A percentile compares a stretch with the other conserved stretches of the same genome.
Evolutionary conservation across 75 land plant species (phyloP).

Genomic region (Adiantum capillusveneris): DNA sequence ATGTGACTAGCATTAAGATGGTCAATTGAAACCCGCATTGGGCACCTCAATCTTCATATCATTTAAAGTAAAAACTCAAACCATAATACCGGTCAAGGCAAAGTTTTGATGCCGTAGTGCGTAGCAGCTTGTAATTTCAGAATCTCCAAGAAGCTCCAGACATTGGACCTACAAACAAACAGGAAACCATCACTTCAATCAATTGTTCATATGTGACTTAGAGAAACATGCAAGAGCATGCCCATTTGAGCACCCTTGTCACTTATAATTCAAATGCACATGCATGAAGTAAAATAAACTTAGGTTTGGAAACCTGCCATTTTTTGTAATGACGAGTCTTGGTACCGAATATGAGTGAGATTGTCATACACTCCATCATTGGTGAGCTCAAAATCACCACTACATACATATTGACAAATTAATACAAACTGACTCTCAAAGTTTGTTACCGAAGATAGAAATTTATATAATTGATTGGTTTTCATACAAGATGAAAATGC

Average conservation of each 20-base stretch:
- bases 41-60: too few species aligned
- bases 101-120: slow-evolving; percentile 56
- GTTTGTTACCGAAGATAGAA: too few species aligned
- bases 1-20: background rate
- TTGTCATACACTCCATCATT: slow-evolving; percentile 92
- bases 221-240: too few species aligned
- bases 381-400: slow-evolving; percentile 82
- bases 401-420: slow-evolving; percentile 19
- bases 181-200: too few species aligned
- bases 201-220: too few species aligned
- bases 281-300: background rate
- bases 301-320: slow-evolving; percentile 47
- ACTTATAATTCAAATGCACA: background rate
- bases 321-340: slow-evolving; percentile 82
- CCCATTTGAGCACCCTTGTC: too few species aligned
- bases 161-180: slow-evolving; percentile 51
- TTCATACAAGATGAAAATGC: slow-evolving; percentile 1
- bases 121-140: slow-evolving; percentile 50
- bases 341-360: slow-evolving; percentile 65
- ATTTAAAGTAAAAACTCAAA: background rate
- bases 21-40: background rate
- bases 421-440: too few species aligned
- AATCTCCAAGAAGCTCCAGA: slow-evolving; percentile 55
- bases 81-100: slow-evolving; percentile 47
- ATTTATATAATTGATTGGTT: too few species aligned